Base-by-base conservation (phyloP, 2,329 filamentous ascomycete species). In the Fusarium sp. region DNA sequence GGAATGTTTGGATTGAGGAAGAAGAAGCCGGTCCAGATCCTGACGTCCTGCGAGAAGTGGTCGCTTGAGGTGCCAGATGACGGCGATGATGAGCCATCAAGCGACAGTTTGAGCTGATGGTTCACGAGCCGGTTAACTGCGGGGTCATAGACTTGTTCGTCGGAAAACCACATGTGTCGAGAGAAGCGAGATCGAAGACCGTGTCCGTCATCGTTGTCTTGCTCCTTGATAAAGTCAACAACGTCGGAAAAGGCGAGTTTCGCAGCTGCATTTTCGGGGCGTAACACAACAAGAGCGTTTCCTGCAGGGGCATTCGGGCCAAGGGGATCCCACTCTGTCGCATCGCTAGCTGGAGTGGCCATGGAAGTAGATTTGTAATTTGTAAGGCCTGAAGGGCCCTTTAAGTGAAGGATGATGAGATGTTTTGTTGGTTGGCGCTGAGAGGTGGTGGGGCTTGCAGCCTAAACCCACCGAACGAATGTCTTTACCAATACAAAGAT, bases 21-120 rank as follows among this genome's bases (percentile, higher is more conserved):
- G 58, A 48, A 61, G 32, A 61, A 61, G 27, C 58, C 58, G 13
- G 39, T 61, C 41, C 58, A 61, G 27, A 61, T 61, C 10, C 27
- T 27, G 25, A 61, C 41, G 13, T 43, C 39, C n/a, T 34, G 43
- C 13, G 39, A 25, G 18, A 61, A 23, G 27, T 25, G 25, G 18
- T 48, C 58, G 11, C 20, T 61, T 18, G 37, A 61, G 25, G 48
- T 5, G 18, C 18, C 48, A 34, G 58, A 61, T 4, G 58, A 61
- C 11, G 41, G 43, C 6, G 58, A 43, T 11, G 58, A 61, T 14
- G 58, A 61, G n/a, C 13, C 27, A 16, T 32, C 20, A 5, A 45
- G 18, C 18, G 25, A 27, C 10, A 52, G 25, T 16, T 25, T 30
- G 25, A n/a, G 27, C 20, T 48, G 27, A 32, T 30, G 32, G 23